Base-by-base conservation (phyloP, 2,329 filamentous ascomycete genomes). In the Elsinoe ampelina region DNA sequence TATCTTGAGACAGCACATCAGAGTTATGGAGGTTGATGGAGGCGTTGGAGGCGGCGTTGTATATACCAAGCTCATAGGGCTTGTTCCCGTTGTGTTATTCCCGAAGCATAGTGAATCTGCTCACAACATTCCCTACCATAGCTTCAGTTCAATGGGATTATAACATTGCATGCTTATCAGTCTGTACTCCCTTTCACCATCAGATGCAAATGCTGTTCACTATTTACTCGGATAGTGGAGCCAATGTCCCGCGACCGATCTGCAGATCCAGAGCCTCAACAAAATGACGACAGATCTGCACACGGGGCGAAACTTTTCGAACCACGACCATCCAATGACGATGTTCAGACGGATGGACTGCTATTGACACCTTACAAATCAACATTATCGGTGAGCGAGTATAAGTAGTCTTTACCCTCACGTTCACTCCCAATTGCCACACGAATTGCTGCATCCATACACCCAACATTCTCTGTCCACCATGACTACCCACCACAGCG, bases 401-500 rank as follows among this genome's bases (percentile, higher is more conserved):
- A 30, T 19, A 42, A 42, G 39, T 15, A 19, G 15, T 42, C 15
- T 42, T 5, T 42, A 48, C 13, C 20, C 20, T n/a, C 13, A 13
- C 2, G 32, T 48, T 10, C 43, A 15, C 5, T 4, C 20, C 19
- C 43, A 30, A 26, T 32, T 34, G 43, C 10, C 5, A 30, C 26
- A 30, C 26, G 26, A 30, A 7, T 30, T 30, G 26, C 26, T 8
- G 8, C 26, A 30, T 7, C 32, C 45, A 34, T 26, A 48, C 32
- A n/a, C 32, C 15, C 32, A 22, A 12, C 15, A 39, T 12, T 7
- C 26, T 39, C n/a, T n/a, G 12, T 12, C 36, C 32, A 58, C 26
- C 15, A 63, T 59, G 57, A 54, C 59, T 13, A 65, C 65, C 35
- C 67, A 69, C 60, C 67, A 69, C 63, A 65, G 64, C 54, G 58